Conservation (phyloP, 2,329 filamentous ascomycete species). For the Arthrobotrys entomopaga region DNA sequence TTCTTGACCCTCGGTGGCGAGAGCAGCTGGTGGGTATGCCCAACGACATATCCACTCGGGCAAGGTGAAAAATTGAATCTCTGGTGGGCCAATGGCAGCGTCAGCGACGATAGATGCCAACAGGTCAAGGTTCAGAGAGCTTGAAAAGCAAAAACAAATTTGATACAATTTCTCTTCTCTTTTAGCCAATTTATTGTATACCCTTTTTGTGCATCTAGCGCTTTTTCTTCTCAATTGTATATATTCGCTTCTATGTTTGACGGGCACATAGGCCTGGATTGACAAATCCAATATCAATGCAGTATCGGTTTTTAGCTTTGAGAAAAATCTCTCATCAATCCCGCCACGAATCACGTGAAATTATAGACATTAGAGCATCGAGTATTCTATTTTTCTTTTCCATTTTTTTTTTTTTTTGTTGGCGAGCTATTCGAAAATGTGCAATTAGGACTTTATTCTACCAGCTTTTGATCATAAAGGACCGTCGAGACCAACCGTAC, state of each 20-base stretch:
- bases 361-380: too few species aligned
- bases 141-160: neutral
- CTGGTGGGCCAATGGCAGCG: constrained; percentile 45
- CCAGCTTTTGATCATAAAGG: too few species aligned
- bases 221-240: constrained; percentile 1
- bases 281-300: too few species aligned
- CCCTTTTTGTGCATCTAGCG: neutral
- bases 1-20: constrained; percentile 28
- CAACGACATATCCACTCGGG: constrained; percentile 32
- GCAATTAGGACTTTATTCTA: too few species aligned
- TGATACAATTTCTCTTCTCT: neutral
- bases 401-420: too few species aligned
- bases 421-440: too few species aligned
- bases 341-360: too few species aligned
- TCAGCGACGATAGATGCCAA: constrained; percentile 38
- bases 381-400: too few species aligned
- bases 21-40: constrained; percentile 47
- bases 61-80: constrained; percentile 18
- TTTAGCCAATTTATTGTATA: constrained; percentile 5
- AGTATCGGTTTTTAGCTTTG: too few species aligned
- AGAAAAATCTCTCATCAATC: too few species aligned
- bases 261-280: too few species aligned
- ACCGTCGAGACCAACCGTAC: too few species aligned
- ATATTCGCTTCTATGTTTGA: neutral
- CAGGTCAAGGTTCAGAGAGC: constrained; percentile 40